phyloP scores from a whole-genome alignment of 225 moss, liverwort and hornwort genomes.

The Antitrichia curtipendula region DNA sequence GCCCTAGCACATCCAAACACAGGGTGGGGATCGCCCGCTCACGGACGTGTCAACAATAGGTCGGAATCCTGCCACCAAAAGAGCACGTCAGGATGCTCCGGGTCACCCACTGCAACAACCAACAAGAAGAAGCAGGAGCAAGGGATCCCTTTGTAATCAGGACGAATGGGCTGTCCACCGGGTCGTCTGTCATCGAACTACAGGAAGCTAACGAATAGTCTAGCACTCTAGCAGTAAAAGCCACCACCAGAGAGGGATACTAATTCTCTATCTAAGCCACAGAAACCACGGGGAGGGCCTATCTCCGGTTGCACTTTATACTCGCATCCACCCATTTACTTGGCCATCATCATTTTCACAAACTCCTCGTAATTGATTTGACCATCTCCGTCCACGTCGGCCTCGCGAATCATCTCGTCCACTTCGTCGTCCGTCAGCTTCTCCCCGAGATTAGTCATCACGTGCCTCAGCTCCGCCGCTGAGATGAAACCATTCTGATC shows the following conservation, averaged over 20 bases:
- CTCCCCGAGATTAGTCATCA: constrained; percentile 52
- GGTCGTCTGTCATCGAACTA: constrained; percentile 4
- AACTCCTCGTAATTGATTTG: constrained; percentile 54
- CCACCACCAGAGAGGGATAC: not conserved
- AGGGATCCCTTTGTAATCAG: not conserved
- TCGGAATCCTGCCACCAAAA: constrained; percentile 31
- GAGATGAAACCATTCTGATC: constrained; percentile 58
- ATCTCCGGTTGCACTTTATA: not conserved
- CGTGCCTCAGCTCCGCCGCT: constrained; percentile 44
- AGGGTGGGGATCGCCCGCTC: not conserved
- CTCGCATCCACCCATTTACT: constrained; percentile 3
- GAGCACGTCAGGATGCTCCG: constrained; percentile 19
- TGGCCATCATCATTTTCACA: constrained; percentile 64
- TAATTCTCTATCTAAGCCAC: not conserved
- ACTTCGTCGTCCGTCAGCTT: constrained; percentile 51
- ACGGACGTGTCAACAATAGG: constrained; percentile 28
- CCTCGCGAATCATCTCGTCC: constrained; percentile 57
- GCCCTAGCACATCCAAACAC: not conserved
- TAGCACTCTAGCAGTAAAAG: not conserved
- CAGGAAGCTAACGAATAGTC: not conserved
- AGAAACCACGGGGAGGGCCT: not conserved
- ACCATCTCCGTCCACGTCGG: constrained; percentile 42
- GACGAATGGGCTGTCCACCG: not conserved
- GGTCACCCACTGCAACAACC: not conserved
- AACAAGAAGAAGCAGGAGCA: not conserved